Base-by-base conservation (phyloP, 805 yeast species). In the Cyberlindnera misumaiensis region DNA sequence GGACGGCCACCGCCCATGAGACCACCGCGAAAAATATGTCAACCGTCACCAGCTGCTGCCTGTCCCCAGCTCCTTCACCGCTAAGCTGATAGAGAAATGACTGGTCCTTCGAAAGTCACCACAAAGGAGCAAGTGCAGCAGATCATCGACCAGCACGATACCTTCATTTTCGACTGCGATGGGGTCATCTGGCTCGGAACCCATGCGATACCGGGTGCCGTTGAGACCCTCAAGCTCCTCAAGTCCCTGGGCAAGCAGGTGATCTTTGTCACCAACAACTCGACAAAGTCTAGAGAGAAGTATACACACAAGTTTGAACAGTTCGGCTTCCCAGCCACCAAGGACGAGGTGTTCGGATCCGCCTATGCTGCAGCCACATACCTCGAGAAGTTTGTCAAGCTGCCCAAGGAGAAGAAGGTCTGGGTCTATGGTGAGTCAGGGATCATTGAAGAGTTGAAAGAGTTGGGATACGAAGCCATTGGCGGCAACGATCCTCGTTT, bases 111-210 rank as follows among this genome's bases (percentile, higher is more conserved):
- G 1, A 78, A 82, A 51, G 58, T 83, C 32, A 60, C 63, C 13
- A 53, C 63, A 15, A 67, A 64, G 39, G 66, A 65, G 15, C 72
- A 72, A 26, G 83, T 74, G 4, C 62, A 72, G 37, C 53, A 63
- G 7, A 63, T 93, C 34, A 62, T 93, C 9, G 73, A 71, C 47
- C 56, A 68, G 37, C 83, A 82, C 58, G 96, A 88, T 56, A 87
- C 85, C 42, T 90, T 89, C 52, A 65, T 93, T 48, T 93, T 93
- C 58, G 98, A 93, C 55, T 93, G 98, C 65, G 98, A 93, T 30
- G 98, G 98, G 25, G 98, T 93, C 4, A 68, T 93, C 42, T 93
- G 98, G 98, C 64, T 83, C 35, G 97, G 97, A 2, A 78, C 75
- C 45, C 84, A 80, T 47, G 62, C 86, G 17, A 68, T 93, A 34